These are phyloP conservation scores for Lepidium sativum DNA, from an alignment of 345 rosid species.

Conservation along the genomic window DNA sequence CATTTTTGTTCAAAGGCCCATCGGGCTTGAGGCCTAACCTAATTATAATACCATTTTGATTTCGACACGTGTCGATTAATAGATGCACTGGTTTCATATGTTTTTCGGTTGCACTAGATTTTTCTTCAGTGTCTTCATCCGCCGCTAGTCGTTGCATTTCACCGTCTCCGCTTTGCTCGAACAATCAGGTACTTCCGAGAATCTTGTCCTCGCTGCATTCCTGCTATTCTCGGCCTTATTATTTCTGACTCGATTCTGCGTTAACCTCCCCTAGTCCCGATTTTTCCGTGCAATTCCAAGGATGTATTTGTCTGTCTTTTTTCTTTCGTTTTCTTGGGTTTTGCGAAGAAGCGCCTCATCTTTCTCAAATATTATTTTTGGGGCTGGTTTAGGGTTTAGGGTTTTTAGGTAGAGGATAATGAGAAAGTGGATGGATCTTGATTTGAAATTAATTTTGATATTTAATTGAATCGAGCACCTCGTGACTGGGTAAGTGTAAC, in stretches of 20 bases:
- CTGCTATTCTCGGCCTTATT: background rate
- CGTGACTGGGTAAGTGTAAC: background rate
- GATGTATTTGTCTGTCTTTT: background rate
- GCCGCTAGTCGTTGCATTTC: background rate
- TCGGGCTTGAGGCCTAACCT: slow-evolving; percentile 4
- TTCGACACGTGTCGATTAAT: slow-evolving; percentile 6
- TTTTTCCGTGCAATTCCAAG: background rate
- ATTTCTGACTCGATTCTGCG: background rate
- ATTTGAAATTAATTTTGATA: background rate
- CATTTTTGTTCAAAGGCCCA: slow-evolving; percentile 18
- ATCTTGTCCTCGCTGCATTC: background rate
- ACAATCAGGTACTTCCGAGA: background rate
- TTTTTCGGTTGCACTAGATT: background rate
- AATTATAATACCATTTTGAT: background rate
- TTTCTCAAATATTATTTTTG: background rate
- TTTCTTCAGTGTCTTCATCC: background rate
- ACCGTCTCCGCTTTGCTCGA: background rate
- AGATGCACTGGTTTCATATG: background rate
- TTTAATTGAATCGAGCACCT: background rate
- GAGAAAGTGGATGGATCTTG: background rate
- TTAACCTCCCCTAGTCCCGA: background rate
- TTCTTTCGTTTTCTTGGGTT: no score
- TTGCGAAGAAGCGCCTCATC: background rate
- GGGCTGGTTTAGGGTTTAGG: background rate
- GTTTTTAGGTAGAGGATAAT: background rate